Base-by-base conservation (phyloP, 768 basidiomycete genomes). In the Leccinum rimulosum region DNA sequence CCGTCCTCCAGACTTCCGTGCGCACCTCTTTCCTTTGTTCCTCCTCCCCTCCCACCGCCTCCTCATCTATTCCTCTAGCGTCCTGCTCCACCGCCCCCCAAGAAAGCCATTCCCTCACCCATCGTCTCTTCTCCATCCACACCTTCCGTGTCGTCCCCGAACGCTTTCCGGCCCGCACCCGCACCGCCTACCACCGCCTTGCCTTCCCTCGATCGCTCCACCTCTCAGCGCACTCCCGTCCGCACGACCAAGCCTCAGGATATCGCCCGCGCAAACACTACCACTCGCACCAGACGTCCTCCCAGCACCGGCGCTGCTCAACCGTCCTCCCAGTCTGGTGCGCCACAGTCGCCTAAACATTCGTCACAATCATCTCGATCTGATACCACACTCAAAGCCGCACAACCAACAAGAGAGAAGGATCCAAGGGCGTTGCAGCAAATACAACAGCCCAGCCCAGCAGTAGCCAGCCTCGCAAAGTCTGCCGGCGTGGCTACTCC, bases 131-230 rank as follows among this genome's bases (percentile, higher is more conserved):
- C 76, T 55, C 56, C 70, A 4, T 64, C 68, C 17, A 55, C 68
- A 55, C 58, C 78, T 30, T 74, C 71, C 47, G 68, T 60, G 27
- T 74, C 66, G 33, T 77, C 74, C 47, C 84, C 91, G 4, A 59
- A 50, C 56, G 52, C 72, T 6, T 90, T 89, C 68, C 86, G 90
- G 6, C 88, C 93, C 25, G 86, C 88, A 0, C 92, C 91, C 0
- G 82, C 91, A 1, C 87, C 91, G 3, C 86, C 89, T 0, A 76
- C 82, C 4, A 72, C 85, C 1, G 81, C 81, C 28, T 80, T 84
- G 0, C 87, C 89, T 27, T 65, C 88, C 4, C 84, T 96, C 55
- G 94, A 96, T 77, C 88, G 93, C 54, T 93, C 93, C 27, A 87
- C 88, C 38, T 95, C 93, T 3, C 90, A 93, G 66, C 88, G 94